Conservation (phyloP, 169 alveolate genomes). For the Plasmodium yoelii region DNA sequence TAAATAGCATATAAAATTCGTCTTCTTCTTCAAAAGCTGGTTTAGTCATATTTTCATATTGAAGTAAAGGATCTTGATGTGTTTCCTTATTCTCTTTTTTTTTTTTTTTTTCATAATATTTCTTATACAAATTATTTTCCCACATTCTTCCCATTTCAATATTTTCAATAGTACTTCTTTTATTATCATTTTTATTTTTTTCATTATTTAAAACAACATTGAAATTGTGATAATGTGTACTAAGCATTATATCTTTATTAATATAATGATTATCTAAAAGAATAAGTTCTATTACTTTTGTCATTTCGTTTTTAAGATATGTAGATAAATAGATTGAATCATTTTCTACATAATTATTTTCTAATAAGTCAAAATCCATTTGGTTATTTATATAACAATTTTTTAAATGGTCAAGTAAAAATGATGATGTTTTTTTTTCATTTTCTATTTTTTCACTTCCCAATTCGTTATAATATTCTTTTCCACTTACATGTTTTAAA, state of each 20-base stretch:
- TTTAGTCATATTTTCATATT: not conserved
- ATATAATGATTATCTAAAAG: constrained; percentile 65
- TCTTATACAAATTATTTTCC: constrained; percentile 32
- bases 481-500: too few species aligned
- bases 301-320: constrained; percentile 52
- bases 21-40: constrained; percentile 10
- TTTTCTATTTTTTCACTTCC: constrained; percentile 10
- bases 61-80: not conserved
- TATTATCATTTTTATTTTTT: not conserved
- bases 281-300: constrained; percentile 48
- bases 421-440: constrained; percentile 25
- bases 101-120: not conserved
- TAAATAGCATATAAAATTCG: constrained; percentile 41
- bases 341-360: constrained; percentile 28
- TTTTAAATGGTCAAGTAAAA: constrained; percentile 37
- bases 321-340: constrained; percentile 73
- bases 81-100: not conserved
- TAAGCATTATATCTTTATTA: constrained; percentile 72
- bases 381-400: constrained; percentile 33
- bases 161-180: not conserved
- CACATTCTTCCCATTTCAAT: constrained; percentile 8
- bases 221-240: constrained; percentile 60
- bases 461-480: not conserved
- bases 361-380: constrained; percentile 1
- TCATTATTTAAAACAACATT: not conserved